phyloP scores from a whole-genome alignment of 163 green algal genomes.

The Chloromonas sp. region DNA sequence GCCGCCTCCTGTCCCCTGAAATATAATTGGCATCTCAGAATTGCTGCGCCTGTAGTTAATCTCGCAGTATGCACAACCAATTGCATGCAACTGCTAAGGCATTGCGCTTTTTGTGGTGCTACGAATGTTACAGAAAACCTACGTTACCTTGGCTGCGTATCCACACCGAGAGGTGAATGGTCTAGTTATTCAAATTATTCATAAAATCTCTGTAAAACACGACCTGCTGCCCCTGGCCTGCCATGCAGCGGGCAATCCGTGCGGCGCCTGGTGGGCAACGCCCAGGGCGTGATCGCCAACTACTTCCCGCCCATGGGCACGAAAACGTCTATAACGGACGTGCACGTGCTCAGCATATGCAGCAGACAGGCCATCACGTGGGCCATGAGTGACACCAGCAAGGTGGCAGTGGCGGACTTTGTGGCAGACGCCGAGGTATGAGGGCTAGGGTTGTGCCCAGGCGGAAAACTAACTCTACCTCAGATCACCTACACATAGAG shows the following conservation, averaged over 20 bases:
- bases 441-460: neutral
- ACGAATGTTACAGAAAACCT: too few species aligned
- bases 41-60: too few species aligned
- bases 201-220: too few species aligned
- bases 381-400: slow-evolving; percentile 5
- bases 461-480: neutral
- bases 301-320: slow-evolving; percentile 9
- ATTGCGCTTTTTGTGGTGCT: too few species aligned
- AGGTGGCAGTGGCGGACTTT: slow-evolving; percentile 20
- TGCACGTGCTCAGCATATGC: slow-evolving; percentile 20
- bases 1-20: too few species aligned
- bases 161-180: too few species aligned
- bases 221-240: too few species aligned
- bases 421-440: slow-evolving; percentile 16
- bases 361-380: slow-evolving; percentile 22
- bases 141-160: too few species aligned
- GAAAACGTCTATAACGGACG: neutral
- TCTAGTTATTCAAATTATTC: too few species aligned
- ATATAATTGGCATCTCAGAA: too few species aligned
- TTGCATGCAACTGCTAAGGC: too few species aligned
- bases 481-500: neutral
- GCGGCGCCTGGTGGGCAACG: slow-evolving; percentile 17
- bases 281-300: slow-evolving; percentile 8
- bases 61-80: too few species aligned
- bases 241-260: neutral